Percentiles rank a stretch among this genome's conserved stretches.
Evolutionary conservation across 2,329 filamentous ascomycete genomes (phyloP).

Genomic region (Colletotrichum caudatum): DNA sequence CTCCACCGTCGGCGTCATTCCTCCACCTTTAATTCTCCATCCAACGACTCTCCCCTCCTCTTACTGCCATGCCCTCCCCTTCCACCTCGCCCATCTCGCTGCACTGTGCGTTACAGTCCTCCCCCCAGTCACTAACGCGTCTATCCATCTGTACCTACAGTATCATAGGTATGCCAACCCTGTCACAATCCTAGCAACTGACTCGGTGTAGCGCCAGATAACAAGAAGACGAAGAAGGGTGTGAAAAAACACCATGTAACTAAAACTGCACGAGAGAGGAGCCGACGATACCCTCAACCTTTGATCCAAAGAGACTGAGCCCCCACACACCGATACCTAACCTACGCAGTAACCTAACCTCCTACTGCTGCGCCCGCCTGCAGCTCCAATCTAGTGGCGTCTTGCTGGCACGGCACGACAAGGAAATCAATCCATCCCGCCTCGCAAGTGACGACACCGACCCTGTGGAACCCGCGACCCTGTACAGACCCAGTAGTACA

Average conservation of each 20-base stretch:
- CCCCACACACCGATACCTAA: constrained; percentile 1
- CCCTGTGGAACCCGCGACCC: neutral
- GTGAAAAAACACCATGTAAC: neutral
- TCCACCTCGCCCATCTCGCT: neutral
- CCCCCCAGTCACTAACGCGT: neutral
- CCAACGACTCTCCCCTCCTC: constrained; percentile 26
- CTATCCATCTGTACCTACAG: neutral
- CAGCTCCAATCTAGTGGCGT: constrained; percentile 16
- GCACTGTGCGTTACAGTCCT: neutral
- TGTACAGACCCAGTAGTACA: neutral
- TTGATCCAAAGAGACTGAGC: neutral
- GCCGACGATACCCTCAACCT: constrained; percentile 38
- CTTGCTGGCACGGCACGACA: constrained; percentile 27
- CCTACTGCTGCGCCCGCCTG: neutral
- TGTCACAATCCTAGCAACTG: constrained; percentile 12
- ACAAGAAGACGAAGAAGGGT: too few species aligned
- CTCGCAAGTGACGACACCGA: neutral
- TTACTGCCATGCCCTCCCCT: constrained; percentile 5
- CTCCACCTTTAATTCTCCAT: constrained; percentile 36
- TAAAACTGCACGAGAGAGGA: constrained; percentile 7
- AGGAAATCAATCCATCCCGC: neutral
- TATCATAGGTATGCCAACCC: constrained; percentile 11
- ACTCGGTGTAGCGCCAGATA: constrained; percentile 8
- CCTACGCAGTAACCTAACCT: too few species aligned
- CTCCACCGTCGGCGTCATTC: constrained; percentile 39